phyloP scores from a whole-genome alignment of 768 basidiomycete species.

The Panaeolus papilionaceus region DNA sequence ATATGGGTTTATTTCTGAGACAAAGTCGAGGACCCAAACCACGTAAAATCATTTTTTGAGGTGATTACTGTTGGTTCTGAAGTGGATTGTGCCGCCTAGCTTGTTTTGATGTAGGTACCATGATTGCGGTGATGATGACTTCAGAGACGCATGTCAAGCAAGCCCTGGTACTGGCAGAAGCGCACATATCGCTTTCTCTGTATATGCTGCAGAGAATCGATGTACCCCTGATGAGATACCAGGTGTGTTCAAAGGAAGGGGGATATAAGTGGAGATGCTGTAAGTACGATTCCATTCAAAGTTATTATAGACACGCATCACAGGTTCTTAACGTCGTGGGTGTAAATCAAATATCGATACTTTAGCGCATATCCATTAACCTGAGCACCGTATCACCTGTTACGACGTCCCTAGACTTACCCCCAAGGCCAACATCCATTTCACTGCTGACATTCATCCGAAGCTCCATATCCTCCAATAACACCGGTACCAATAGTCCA shows the following conservation, averaged over 20 bases:
- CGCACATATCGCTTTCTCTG: background rate
- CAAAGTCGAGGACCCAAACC: background rate
- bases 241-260: background rate
- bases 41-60: background rate
- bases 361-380: constrained; percentile 48
- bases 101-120: background rate
- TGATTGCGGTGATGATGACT: background rate
- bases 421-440: background rate
- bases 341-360: background rate
- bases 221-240: background rate
- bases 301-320: background rate
- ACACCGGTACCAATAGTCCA: background rate
- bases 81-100: background rate
- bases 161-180: background rate
- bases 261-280: background rate
- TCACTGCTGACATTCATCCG: background rate
- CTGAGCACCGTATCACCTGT: background rate
- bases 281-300: background rate
- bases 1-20: background rate
- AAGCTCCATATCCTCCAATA: background rate
- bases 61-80: background rate
- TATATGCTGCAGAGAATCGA: background rate
- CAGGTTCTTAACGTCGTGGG: background rate
- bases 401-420: background rate
- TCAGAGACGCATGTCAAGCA: background rate